phyloP scores from a whole-genome alignment of 148 eudicot genomes.

The Amaranthus cruentus region DNA sequence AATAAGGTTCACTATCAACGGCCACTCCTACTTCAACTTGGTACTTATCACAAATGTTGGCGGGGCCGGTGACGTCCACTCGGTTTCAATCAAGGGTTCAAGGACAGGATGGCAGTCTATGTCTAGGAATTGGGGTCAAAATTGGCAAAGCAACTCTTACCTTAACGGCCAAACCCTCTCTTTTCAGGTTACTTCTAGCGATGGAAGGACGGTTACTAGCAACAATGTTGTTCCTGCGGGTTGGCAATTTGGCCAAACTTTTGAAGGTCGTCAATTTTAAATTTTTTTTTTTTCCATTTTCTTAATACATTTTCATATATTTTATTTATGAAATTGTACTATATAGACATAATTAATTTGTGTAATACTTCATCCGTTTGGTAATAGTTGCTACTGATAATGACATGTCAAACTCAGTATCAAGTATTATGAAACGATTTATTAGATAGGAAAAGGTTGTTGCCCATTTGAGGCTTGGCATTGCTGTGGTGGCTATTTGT shows the following conservation, averaged over 20 bases:
- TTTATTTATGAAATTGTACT: not conserved
- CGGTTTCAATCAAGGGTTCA: slow-evolving; percentile 74
- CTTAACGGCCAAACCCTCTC: slow-evolving; percentile 70
- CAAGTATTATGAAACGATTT: not conserved
- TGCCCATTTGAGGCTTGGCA: slow-evolving; percentile 23
- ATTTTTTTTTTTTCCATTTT: not conserved
- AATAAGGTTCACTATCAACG: slow-evolving; percentile 74
- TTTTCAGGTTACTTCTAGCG: slow-evolving; percentile 65
- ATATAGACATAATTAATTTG: not conserved
- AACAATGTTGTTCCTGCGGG: slow-evolving; percentile 51
- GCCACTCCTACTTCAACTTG: slow-evolving; percentile 79
- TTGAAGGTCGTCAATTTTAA: slow-evolving; percentile 55
- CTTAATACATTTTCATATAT: not conserved
- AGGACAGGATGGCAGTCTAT: slow-evolving; percentile 68
- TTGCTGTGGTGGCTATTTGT: slow-evolving; percentile 26
- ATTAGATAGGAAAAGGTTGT: slow-evolving; percentile 10
- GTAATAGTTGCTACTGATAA: not conserved
- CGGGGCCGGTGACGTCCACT: slow-evolving; percentile 75
- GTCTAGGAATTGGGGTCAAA: slow-evolving; percentile 95
- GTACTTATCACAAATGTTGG: slow-evolving; percentile 67
- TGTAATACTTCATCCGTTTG: not conserved
- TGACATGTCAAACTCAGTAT: not conserved
- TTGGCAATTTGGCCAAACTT: slow-evolving; percentile 88
- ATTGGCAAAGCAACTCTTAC: slow-evolving; percentile 77
- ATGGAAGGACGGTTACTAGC: slow-evolving; percentile 60